phyloP scores from a whole-genome alignment of 106 monocot genomes.

The Cymbidium sinense region DNA sequence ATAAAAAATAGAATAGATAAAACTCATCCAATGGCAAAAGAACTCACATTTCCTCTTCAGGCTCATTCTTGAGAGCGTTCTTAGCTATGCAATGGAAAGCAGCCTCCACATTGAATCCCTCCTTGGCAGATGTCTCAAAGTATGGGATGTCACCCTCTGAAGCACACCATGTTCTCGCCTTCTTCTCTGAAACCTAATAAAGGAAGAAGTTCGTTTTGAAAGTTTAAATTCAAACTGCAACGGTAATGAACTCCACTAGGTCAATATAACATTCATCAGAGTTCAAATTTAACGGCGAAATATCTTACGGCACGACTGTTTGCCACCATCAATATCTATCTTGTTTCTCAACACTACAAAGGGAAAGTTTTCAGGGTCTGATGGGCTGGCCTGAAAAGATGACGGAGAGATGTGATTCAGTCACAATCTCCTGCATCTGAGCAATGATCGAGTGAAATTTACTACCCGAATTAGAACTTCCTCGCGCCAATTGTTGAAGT shows the following conservation, averaged over 20 bases:
- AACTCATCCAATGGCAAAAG: not conserved
- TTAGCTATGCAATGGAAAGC: constrained; percentile 80
- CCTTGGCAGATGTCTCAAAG: constrained; percentile 82
- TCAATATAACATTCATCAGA: too few relatives aligned
- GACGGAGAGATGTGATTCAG: not conserved
- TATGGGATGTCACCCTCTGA: constrained; percentile 84
- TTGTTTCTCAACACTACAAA: constrained; percentile 71
- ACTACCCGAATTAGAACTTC: constrained; percentile 57
- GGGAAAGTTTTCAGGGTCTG: constrained; percentile 65
- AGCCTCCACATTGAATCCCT: constrained; percentile 68
- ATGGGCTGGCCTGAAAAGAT: constrained; percentile 47
- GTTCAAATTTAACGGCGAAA: not conserved
- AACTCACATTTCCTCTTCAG: constrained; percentile 81
- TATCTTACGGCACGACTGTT: constrained; percentile 53
- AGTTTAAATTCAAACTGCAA: not conserved
- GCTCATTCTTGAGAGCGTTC: constrained; percentile 78
- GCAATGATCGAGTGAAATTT: not conserved
- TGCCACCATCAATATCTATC: constrained; percentile 59
- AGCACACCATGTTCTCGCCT: constrained; percentile 64
- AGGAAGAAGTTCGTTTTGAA: not conserved
- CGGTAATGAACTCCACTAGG: too few relatives aligned
- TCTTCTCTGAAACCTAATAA: constrained; percentile 59
- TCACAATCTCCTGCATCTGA: not conserved
- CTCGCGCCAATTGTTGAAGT: constrained; percentile 82
- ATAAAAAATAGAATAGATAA: too few relatives aligned